Percentiles rank a stretch among this genome's conserved stretches.
These are phyloP conservation scores for Ceratobasidium sp. DNA, from an alignment of 1,284 basidiomycete species.

Conservation along the genomic window DNA sequence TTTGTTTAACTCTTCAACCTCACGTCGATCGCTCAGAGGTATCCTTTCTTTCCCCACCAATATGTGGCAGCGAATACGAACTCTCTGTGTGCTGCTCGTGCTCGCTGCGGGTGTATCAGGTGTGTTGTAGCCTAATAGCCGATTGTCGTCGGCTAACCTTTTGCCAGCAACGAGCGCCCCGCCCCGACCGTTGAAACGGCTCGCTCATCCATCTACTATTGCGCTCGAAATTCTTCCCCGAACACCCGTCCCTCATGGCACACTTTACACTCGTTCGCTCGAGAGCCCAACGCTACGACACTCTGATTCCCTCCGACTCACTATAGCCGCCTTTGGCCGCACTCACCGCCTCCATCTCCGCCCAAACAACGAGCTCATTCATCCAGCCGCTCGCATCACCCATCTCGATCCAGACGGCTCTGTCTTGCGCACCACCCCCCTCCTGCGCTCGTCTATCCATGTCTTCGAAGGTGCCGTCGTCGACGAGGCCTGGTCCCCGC, in stretches of 20 bases:
- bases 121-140: not conserved
- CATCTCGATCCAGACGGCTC: constrained; percentile 64
- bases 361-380: constrained; percentile 79
- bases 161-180: constrained; percentile 63
- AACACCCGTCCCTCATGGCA: constrained; percentile 48
- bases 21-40: constrained; percentile 1
- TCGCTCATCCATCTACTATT: constrained; percentile 67
- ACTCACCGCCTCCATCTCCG: constrained; percentile 73
- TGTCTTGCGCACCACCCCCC: constrained; percentile 54
- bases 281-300: constrained; percentile 62
- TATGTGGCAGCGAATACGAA: constrained; percentile 4
- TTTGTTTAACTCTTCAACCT: constrained; percentile 22
- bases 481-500: constrained; percentile 59
- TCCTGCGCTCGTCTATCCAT: constrained; percentile 59
- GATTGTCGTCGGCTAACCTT: not conserved
- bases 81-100: constrained; percentile 10
- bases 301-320: constrained; percentile 72
- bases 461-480: constrained; percentile 57
- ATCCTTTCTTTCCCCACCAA: constrained; percentile 11
- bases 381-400: constrained; percentile 76
- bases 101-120: not conserved
- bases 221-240: constrained; percentile 75
- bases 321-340: constrained; percentile 70
- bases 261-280: constrained; percentile 51
- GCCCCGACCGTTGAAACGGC: constrained; percentile 65